These are phyloP conservation scores for Excoecaria agallocha DNA, from an alignment of 345 rosid genomes.

Conservation along the genomic window DNA sequence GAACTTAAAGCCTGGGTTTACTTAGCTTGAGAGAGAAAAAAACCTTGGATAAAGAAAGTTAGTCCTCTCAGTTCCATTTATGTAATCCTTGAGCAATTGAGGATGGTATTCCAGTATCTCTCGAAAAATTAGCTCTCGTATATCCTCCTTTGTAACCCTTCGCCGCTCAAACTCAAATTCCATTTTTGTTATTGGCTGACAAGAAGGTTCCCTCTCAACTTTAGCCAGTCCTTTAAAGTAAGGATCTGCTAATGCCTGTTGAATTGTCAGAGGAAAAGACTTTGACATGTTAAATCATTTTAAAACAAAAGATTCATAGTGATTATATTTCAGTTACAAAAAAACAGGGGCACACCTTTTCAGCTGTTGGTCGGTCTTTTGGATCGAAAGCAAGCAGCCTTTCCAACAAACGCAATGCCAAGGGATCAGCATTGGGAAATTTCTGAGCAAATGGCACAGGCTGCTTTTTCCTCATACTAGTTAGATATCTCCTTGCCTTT, in stretches of 20 bases:
- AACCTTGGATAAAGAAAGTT: slow-evolving; percentile 95
- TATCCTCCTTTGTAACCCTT: slow-evolving; percentile 86
- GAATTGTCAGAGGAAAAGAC: slow-evolving; percentile 14
- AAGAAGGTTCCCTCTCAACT: slow-evolving; percentile 92
- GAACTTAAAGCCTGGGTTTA: not conserved
- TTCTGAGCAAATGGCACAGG: slow-evolving; percentile 68
- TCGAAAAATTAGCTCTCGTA: slow-evolving; percentile 75
- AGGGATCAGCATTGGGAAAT: slow-evolving; percentile 81
- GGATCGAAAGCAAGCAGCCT: slow-evolving; percentile 91
- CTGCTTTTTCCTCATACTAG: slow-evolving; percentile 91
- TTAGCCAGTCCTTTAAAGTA: slow-evolving; percentile 85
- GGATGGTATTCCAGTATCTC: slow-evolving; percentile 96
- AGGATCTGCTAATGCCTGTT: slow-evolving; percentile 84
- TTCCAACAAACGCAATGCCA: slow-evolving; percentile 65
- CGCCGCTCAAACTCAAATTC: slow-evolving; percentile 96
- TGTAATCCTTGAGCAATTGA: slow-evolving; percentile 76
- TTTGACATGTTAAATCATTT: not conserved
- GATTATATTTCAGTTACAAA: not conserved
- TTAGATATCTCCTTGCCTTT: slow-evolving; percentile 87
- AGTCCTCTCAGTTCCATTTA: slow-evolving; percentile 82
- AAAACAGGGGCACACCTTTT: slow-evolving; percentile 52
- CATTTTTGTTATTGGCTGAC: slow-evolving; percentile 92
- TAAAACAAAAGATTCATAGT: not conserved
- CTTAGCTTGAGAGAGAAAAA: slow-evolving; percentile 3
- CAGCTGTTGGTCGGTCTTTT: slow-evolving; percentile 87